Evolutionary conservation across 75 land plant species (phyloP), one percentile per base, ranked within the genome.

Genomic region (Azolla pinnata): DNA sequence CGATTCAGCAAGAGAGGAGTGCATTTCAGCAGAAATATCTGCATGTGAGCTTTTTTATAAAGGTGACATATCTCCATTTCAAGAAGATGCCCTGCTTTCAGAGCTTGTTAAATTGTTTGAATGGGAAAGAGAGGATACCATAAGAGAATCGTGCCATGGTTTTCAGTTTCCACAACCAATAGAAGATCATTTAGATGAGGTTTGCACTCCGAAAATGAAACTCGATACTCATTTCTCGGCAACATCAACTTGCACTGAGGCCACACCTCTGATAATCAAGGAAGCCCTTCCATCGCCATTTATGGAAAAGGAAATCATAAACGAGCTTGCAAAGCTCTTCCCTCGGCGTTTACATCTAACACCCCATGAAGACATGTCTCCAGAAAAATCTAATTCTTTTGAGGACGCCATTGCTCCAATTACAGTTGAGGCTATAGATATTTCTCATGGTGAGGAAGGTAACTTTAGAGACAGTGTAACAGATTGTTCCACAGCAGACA

Each of bases 271-370:
- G 9, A 2, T 25, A 1, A 32, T 32, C 9, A 29, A 29, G 42
- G 56, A 67, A 16, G 54, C 54, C 18, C 63, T 31, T 34, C 17
- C 57, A 14, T 66, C 68, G 1, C 68, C 52, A 23, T 9, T 49
- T 14, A 58, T 67, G 63, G 73, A 70, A 53, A 67, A 70, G 24
- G 73, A 70, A 47, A 57, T 70, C 5, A 34, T 70, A 3, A 38
- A 47, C 20, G 73, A 70, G 1, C 46, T 70, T 4, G 64, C 31
- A 9, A 60, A 60, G 45, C 71, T 68, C 3, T 61, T 54, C 17
- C 65, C 64, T 21, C 19, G n/a, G 29, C 31, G 31, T 23, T n/a
- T n/a, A n/a, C n/a, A n/a, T n/a, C n/a, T n/a, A n/a, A n/a, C n/a
- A 24, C 49, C 49, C 17, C 3, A 7, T 26, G 28, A 52, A 12